Percentiles rank a stretch among this genome's conserved stretches.
Conservation (phyloP, 2,329 filamentous ascomycete genomes). For the Claviceps maximensis region DNA sequence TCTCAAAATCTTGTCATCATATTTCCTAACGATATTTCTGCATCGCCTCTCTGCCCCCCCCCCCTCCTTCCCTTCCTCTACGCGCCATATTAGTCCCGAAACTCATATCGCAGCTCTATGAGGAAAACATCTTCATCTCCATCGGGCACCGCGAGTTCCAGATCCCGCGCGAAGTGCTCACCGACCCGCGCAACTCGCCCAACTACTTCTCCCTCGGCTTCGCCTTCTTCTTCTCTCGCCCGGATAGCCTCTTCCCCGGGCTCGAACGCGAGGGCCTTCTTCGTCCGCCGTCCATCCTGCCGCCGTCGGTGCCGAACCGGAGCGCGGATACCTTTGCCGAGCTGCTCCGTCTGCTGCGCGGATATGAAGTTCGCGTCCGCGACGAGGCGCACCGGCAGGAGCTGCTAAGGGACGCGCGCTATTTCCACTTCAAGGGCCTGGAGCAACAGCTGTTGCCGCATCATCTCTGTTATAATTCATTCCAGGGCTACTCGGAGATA, state of each 20-base stretch:
- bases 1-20: background rate
- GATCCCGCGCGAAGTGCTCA: slow-evolving; percentile 80
- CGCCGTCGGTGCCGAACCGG: slow-evolving; percentile 67
- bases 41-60: background rate
- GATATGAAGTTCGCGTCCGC: slow-evolving; percentile 68
- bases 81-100: slow-evolving; percentile 52
- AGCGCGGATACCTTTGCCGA: slow-evolving; percentile 78
- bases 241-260: slow-evolving; percentile 72
- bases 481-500: slow-evolving; percentile 59
- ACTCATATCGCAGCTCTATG: slow-evolving; percentile 80
- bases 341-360: slow-evolving; percentile 66
- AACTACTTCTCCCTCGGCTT: slow-evolving; percentile 95
- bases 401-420: slow-evolving; percentile 74
- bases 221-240: slow-evolving; percentile 71
- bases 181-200: slow-evolving; percentile 72
- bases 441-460: slow-evolving; percentile 80
- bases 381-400: slow-evolving; percentile 64
- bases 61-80: background rate
- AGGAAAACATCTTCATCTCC: slow-evolving; percentile 82
- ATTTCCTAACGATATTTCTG: background rate
- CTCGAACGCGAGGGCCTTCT: slow-evolving; percentile 66
- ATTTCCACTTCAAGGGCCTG: slow-evolving; percentile 83
- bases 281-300: slow-evolving; percentile 73
- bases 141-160: slow-evolving; percentile 81
- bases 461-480: slow-evolving; percentile 60